Evolutionary conservation across 1,284 basidiomycete species (phyloP), one percentile per base, ranked within the genome.

Genomic region (Phellopilus nigrolimitatus): DNA sequence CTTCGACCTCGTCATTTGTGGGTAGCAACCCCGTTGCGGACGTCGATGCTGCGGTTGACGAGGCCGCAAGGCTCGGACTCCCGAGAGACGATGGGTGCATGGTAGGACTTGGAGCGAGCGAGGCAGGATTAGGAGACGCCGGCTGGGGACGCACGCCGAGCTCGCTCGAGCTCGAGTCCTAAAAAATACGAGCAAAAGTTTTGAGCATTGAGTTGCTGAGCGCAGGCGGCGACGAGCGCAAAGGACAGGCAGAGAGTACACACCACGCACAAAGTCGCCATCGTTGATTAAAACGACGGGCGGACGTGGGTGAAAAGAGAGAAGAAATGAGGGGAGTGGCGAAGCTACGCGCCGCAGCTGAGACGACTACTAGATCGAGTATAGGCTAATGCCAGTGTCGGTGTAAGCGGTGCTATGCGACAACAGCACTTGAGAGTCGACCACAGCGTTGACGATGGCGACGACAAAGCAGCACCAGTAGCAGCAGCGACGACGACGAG

Each of bases 1-100:
- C 84, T 64, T 91, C 88, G 62, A 91, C 90, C 59, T 84, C 82
- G 69, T 86, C 85, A 69, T 84, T 83, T 3, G 80, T 77, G 17
- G 80, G 78, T 3, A 58, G 50, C 33, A 38, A 17, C 19, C 28
- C 2, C 9, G 48, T 21, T 6, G 48, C n/a, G n/a, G 39, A 28
- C 15, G 39, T 27, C 10, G 48, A 43, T 24, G 38, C 33, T 21
- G 40, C 22, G 17, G 40, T 34, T 22, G 48, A 33, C 3, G 31
- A 33, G 31, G 31, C 31, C 10, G 31, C 31, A 2, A n/a, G 17
- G 48, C 33, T 37, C 13, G 45, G 45, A 15, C 45, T 47, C 13
- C 45, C 34, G 4, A 34, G 45, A 4, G 45, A 47, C 19, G 45
- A 24, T 12, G 21, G 24, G 17, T 24, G 31, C 10, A 34, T 27